Base-by-base conservation (phyloP, 2,329 filamentous ascomycete species). In the Neopestalotiopsis sp. region DNA sequence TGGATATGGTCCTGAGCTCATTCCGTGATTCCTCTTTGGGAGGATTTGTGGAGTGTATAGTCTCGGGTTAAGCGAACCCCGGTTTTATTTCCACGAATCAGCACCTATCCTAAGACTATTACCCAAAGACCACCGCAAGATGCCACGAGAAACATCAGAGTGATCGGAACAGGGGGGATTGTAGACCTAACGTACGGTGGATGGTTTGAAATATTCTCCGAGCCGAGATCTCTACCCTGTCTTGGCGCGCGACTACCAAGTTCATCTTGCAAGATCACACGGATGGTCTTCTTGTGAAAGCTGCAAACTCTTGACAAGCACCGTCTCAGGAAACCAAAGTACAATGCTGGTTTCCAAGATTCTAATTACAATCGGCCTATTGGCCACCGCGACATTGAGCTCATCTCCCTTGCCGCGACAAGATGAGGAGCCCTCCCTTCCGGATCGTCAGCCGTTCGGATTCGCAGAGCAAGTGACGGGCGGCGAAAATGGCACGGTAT, bases 371-470 rank as follows among this genome's bases (percentile, higher is more conserved):
- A n/a, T 64, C 13, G 40, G 63, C 45, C 13, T 57, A 5, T 6
- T 30, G 49, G 4, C 63, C 32, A 20, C 9, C n/a, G 4, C 5
- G 45, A 14, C 32, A 9, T 34, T 14, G 10, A 14, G 17, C 9
- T 0, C 17, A 2, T 4, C 10, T 30, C 14, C 28, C 10, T 30
- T 24, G 9, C 10, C 30, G 13, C 63, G 63, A 9, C 49, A 66
- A 40, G 49, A 66, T 10, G 56, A 42, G 1, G 17, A 30, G 30
- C 67, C 67, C 9, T 24, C 28, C 3, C 65, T 74, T 5, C 72
- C 72, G 14, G 66, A 70, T 40, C 72, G 71, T 7, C n/a, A n/a
- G 10, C 70, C 70, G n/a, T 73, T 74, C 62, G 71, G 72, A 7
- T 74, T 73, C 67, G 72, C 69, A 20, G 40, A 56, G n/a, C 30